phyloP scores from a whole-genome alignment of 331 rosid species.

The Malus hybrid region DNA sequence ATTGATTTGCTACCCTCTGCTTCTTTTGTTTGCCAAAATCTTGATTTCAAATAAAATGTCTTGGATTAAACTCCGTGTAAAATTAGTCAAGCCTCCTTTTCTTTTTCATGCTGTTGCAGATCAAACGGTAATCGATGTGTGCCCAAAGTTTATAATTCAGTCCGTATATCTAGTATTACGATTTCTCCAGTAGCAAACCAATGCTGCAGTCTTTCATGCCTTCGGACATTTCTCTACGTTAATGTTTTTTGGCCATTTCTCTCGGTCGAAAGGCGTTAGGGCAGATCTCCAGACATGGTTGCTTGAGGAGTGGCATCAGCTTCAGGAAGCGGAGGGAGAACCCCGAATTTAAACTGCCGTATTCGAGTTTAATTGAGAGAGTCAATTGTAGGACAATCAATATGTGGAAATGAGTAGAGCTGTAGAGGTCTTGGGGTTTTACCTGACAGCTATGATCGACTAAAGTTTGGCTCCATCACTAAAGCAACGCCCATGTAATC shows the following conservation, averaged over 20 bases:
- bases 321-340: constrained; percentile 59
- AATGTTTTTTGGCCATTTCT: constrained; percentile 23
- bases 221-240: constrained; percentile 50
- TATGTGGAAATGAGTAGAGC: neutral
- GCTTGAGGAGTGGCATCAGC: constrained; percentile 50
- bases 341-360: constrained; percentile 79
- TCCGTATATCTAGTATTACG: too few relatives aligned
- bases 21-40: too few relatives aligned
- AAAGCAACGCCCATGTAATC: constrained; percentile 89
- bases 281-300: constrained; percentile 78
- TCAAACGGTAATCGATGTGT: too few relatives aligned
- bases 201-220: constrained; percentile 23
- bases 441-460: constrained; percentile 84
- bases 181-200: neutral
- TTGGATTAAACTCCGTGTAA: too few relatives aligned
- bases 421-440: neutral
- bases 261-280: constrained; percentile 53
- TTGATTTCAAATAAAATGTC: too few relatives aligned
- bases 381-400: neutral
- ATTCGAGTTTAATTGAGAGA: neutral
- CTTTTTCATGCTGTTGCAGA: too few relatives aligned
- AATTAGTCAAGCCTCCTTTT: too few relatives aligned
- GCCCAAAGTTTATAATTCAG: too few relatives aligned
- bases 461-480: constrained; percentile 82
- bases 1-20: too few relatives aligned